These are phyloP conservation scores for Trypanosomatidae sp. DNA, from an alignment of 208 protist genomes.

Conservation along the genomic window DNA sequence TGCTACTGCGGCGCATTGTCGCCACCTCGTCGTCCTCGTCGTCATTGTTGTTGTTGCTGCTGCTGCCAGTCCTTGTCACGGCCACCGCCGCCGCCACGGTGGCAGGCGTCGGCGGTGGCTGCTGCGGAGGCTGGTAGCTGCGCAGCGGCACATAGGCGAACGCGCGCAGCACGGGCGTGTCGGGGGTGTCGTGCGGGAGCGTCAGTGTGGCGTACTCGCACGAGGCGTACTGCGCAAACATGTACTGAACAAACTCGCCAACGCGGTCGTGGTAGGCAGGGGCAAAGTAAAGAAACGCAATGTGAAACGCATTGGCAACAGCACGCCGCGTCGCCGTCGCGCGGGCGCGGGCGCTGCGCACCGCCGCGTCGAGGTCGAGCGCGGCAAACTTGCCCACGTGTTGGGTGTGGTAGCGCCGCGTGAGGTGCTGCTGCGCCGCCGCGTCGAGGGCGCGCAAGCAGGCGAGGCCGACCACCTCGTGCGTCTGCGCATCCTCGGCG, in stretches of 20 bases:
- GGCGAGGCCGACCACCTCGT: slow-evolving; percentile 63
- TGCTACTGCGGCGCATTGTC: no score
- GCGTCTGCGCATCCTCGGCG: slow-evolving; percentile 62
- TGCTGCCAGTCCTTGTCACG: no score
- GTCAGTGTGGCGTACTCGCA: slow-evolving; percentile 57
- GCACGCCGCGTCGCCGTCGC: slow-evolving; percentile 1
- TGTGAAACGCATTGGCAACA: slow-evolving; percentile 7
- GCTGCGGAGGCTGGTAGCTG: slow-evolving; percentile 63
- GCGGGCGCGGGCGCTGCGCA: background rate
- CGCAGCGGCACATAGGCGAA: slow-evolving; percentile 75
- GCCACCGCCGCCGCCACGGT: no score
- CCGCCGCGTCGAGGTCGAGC: slow-evolving; percentile 8
- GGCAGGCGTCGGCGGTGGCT: no score
- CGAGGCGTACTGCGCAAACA: slow-evolving; percentile 67
- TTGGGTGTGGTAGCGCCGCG: slow-evolving; percentile 62
- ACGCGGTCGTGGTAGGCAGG: slow-evolving; percentile 42
- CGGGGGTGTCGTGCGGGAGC: slow-evolving; percentile 49
- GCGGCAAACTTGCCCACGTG: slow-evolving; percentile 39
- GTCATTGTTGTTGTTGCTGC: background rate
- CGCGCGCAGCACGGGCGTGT: slow-evolving; percentile 54
- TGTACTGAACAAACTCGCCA: slow-evolving; percentile 38
- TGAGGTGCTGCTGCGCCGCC: slow-evolving; percentile 50
- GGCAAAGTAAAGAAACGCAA: slow-evolving; percentile 84
- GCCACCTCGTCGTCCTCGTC: no score
- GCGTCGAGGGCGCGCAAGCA: slow-evolving; percentile 35